Evolutionary conservation across 768 basidiomycete genomes (phyloP), one percentile per base, ranked within the genome.

Genomic region (Termitomyces sp.): DNA sequence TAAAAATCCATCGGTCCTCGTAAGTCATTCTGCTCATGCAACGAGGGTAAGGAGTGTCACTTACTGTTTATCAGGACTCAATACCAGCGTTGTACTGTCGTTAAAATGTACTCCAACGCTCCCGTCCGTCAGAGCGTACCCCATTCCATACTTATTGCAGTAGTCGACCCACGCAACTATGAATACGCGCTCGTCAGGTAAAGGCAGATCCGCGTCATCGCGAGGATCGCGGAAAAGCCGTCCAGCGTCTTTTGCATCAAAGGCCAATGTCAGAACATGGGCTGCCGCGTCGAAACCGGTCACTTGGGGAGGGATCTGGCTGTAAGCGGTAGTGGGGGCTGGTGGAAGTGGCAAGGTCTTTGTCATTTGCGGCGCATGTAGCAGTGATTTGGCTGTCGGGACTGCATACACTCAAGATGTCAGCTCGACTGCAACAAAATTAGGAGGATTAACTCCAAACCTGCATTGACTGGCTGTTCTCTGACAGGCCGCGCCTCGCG

Each of bases 131-230:
- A 98, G 76, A 3, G 94, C 93, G 69, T 97, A 98, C 1, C 96
- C 97, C 91, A 98, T 98, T n/a, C 96, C 97, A 71, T 98, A 99
- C 77, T 98, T 98, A 72, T 94, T 92, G 69, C 93, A 96, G 67
- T 98, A 98, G 70, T 98, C 97, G 42, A 98, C 89, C 97, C 97
- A 98, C n/a, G 91, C 91, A 3, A 90, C 91, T 60, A 99, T 94
- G 72, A 98, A 98, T 45, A 96, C 88, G 52, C 80, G 80, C 56
- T 92, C 89, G 17, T 84, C 78, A 0, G 78, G 78, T 2, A 91
- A 63, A 37, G 72, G 74, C 14, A 70, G 64, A 42, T 70, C 64
- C 1, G 65, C 70, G 30, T 84, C 84, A 44, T 78, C 74, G 47
- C 81, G 73, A 3, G 86, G 84, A 59, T 89, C 81, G 9, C 81